Evolutionary conservation across 2,329 filamentous ascomycete species (phyloP).

Genomic region (Claviceps quebecensis): DNA sequence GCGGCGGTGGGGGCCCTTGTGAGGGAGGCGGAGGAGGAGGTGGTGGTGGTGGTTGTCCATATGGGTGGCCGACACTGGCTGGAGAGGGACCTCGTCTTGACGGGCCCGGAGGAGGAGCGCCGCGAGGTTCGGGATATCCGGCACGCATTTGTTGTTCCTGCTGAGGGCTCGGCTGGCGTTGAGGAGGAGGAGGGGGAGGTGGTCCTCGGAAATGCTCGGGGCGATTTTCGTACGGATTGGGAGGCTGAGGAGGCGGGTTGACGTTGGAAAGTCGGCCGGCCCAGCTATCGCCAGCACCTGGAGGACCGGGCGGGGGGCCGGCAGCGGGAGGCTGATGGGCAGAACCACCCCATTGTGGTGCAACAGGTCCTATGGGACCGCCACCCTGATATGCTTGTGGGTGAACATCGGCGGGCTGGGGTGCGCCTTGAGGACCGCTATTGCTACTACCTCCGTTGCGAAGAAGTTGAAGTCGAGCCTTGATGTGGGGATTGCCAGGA

Average conservation of each 20-base stretch:
- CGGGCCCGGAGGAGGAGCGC: slow-evolving; percentile 23
- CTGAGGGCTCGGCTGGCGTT: slow-evolving; percentile 62
- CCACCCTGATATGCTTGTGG: slow-evolving; percentile 83
- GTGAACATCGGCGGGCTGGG: slow-evolving; percentile 91
- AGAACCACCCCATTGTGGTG: slow-evolving; percentile 80
- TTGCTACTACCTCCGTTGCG: slow-evolving; percentile 66
- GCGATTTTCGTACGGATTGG: slow-evolving; percentile 69
- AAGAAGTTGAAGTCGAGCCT: slow-evolving; percentile 79
- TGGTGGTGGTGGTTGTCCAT: slow-evolving; percentile 20
- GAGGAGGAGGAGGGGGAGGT: slow-evolving; percentile 49
- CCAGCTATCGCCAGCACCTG: slow-evolving; percentile 38
- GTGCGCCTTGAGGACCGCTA: slow-evolving; percentile 57
- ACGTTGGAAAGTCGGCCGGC: slow-evolving; percentile 64
- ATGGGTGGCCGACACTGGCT: slow-evolving; percentile 26
- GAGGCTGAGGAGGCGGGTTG: slow-evolving; percentile 58
- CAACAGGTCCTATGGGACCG: slow-evolving; percentile 67
- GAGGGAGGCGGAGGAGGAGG: slow-evolving; percentile 21
- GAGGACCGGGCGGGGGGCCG: slow-evolving; percentile 51
- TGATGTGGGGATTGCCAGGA: slow-evolving; percentile 87
- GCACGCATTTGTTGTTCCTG: slow-evolving; percentile 46
- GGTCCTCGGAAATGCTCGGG: slow-evolving; percentile 51
- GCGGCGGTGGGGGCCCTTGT: slow-evolving; percentile 32
- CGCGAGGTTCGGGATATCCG: slow-evolving; percentile 41
- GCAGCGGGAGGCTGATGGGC: slow-evolving; percentile 36
- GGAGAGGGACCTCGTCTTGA: slow-evolving; percentile 37